Base-by-base conservation (phyloP, 495 filamentous ascomycete species). In the Podospora sp. region DNA sequence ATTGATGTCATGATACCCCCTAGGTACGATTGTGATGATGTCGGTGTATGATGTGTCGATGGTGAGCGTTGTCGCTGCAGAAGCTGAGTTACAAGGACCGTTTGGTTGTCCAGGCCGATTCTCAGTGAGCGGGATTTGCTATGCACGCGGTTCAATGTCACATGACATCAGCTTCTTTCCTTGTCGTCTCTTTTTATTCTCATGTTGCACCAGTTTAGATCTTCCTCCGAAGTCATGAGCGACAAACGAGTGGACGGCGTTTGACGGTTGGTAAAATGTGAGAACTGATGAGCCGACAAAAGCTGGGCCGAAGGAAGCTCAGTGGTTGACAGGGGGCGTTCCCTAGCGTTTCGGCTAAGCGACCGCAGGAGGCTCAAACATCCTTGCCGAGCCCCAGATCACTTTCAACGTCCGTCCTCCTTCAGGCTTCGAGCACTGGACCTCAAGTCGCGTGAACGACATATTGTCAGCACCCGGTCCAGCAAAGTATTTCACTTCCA, bases 221-320 rank as follows among this genome's bases (percentile, higher is more conserved):
- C 29, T 25, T 25, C 57, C 24, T 60, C 14, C 25, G 0, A 21
- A 60, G 21, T 14, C 0, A 60, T 60, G 26, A 33, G 24, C 7
- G 16, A 60, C 57, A 18, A 60, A 36, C 57, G 57, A 29, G 57
- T 29, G 25, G 49, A 22, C 35, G 26, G 29, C 26, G 46, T 35
- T n/a, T 49, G 62, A 46, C 58, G 2, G 52, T 55, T n/a, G 52
- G 22, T 6, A 26, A 49, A 46, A 67, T 53, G 58, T 62, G 58
- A 67, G 36, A 62, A 67, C 40, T 61, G 65, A 67, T 46, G 46
- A 62, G 11, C 11, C 46, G 40, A 26, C 5, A 63, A 55, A 29
- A 22, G 21, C 40, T 46, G 46, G 60, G 26, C 25, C 8, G 62
- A 46, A 22, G 56, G 8, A 20, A 33, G 29, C 29, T 24, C 40